Conservation (phyloP, 2,329 filamentous ascomycete species). For the Trichoderma hamatum region DNA sequence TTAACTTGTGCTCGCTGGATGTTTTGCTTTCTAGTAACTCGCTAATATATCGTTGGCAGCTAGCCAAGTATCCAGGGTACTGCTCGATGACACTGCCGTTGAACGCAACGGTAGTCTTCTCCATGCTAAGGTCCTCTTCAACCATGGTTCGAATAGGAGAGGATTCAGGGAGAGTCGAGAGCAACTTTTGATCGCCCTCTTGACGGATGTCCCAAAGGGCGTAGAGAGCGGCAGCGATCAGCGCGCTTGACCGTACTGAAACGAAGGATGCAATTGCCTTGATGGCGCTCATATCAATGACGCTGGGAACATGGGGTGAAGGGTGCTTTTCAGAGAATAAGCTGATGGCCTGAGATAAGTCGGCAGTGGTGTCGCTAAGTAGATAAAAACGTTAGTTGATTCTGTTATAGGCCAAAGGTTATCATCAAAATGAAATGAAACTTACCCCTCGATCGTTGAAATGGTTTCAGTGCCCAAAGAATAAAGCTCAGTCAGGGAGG, state of each 20-base stretch:
- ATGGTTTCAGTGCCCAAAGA: conserved; percentile 64
- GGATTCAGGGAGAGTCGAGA: conserved; percentile 36
- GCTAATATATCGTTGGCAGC: conserved; percentile 66
- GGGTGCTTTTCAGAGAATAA: conserved; percentile 57
- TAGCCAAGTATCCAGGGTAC: conserved; percentile 68
- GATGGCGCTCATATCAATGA: conserved; percentile 55
- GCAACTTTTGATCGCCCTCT: conserved; percentile 48
- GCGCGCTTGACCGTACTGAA: conserved; percentile 60
- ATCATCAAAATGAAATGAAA: conserved; percentile 23
- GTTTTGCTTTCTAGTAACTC: conserved; percentile 50
- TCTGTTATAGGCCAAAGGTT: neutral
- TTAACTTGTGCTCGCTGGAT: conserved; percentile 45
- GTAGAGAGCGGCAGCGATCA: conserved; percentile 62
- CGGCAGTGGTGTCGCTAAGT: conserved; percentile 49
- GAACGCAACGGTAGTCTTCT: conserved; percentile 67
- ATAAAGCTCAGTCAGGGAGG: conserved; percentile 56
- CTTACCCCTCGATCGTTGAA: conserved; percentile 60
- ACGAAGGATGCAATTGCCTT: conserved; percentile 57
- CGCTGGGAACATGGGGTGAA: conserved; percentile 44
- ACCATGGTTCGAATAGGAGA: conserved; percentile 48
- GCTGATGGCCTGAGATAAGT: conserved; percentile 49
- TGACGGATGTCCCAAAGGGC: conserved; percentile 61
- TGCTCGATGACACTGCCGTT: conserved; percentile 80
- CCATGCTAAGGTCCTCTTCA: conserved; percentile 53
- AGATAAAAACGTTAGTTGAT: conserved; percentile 31